Percentiles rank a stretch among this genome's conserved stretches.
Evolutionary conservation across 345 rosid species (phyloP).

Genomic region (Populus deltoides): DNA sequence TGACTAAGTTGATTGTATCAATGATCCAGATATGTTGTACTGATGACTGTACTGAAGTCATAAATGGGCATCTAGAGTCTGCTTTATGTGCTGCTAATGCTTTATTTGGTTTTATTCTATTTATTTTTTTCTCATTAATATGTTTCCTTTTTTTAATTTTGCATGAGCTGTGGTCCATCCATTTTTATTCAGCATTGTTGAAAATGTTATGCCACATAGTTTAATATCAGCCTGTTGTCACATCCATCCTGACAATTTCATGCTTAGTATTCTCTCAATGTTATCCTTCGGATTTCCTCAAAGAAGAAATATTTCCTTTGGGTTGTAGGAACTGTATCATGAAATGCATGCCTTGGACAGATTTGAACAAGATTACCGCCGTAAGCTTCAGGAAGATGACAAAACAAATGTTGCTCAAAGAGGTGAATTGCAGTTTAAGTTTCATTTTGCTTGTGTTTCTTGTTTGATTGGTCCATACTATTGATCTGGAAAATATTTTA

Average conservation of each 20-base stretch:
- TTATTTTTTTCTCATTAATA: neutral
- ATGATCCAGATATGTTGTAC: neutral
- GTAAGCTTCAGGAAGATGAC: slow-evolving; percentile 91
- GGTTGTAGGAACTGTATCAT: slow-evolving; percentile 83
- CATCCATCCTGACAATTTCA: neutral
- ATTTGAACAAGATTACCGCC: slow-evolving; percentile 96
- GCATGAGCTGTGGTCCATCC: neutral
- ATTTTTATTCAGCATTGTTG: neutral
- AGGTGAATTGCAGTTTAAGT: slow-evolving; percentile 34
- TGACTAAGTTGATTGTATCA: neutral
- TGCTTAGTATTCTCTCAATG: neutral
- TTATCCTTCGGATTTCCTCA: neutral
- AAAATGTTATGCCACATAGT: neutral
- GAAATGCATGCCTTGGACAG: slow-evolving; percentile 95
- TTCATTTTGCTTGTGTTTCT: neutral
- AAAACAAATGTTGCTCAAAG: slow-evolving; percentile 64
- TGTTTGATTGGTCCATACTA: neutral
- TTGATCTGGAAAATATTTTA: neutral
- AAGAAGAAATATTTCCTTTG: neutral
- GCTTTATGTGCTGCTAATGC: neutral
- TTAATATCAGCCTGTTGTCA: neutral
- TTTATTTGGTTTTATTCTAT: neutral
- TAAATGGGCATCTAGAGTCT: neutral
- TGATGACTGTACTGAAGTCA: neutral
- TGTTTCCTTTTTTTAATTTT: neutral